Percentiles rank a stretch among this genome's conserved stretches.
These are phyloP conservation scores for Xeromyces bisporus DNA, from an alignment of 495 filamentous ascomycete species.

Conservation along the genomic window DNA sequence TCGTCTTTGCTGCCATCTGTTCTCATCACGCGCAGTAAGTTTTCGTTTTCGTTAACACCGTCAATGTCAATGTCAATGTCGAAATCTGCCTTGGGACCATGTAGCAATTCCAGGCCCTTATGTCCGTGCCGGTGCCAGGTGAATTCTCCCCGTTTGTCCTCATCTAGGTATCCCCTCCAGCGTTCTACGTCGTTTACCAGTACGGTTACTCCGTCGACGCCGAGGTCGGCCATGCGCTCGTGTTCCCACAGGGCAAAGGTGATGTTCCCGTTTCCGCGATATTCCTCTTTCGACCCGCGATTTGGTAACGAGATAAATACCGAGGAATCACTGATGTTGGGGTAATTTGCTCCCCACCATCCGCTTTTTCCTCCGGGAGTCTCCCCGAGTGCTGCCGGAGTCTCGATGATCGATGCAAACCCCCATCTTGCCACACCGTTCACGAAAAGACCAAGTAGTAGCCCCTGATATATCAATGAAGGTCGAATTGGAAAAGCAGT, in stretches of 20 bases:
- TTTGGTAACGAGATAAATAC: constrained; percentile 37
- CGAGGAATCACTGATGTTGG: constrained; percentile 32
- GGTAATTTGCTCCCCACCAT: constrained; percentile 51
- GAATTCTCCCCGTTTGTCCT: constrained; percentile 26
- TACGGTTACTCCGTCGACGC: constrained; percentile 73
- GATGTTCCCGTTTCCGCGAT: constrained; percentile 34
- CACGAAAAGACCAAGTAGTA: constrained; percentile 80
- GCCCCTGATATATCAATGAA: constrained; percentile 63
- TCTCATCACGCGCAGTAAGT: too few relatives aligned
- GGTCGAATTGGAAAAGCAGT: constrained; percentile 71
- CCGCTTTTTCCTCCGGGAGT: constrained; percentile 20
- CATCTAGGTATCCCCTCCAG: constrained; percentile 43
- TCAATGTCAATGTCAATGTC: constrained; percentile 10
- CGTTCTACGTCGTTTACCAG: constrained; percentile 91
- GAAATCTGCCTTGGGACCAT: constrained; percentile 7
- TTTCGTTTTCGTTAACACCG: constrained; percentile 11
- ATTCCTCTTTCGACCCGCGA: constrained; percentile 6
- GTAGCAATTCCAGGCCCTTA: constrained; percentile 21
- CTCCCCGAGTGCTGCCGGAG: constrained; percentile 44
- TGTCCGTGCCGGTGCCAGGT: constrained; percentile 32
- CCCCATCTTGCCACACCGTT: constrained; percentile 91
- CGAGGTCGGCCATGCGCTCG: constrained; percentile 37
- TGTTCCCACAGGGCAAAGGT: constrained; percentile 37
- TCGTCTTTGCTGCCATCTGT: constrained; percentile 30
- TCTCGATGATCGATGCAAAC: constrained; percentile 82